A percentile compares a stretch with the other conserved stretches of the same genome.
phyloP scores from a whole-genome alignment of 257 asterid species.

The Solanum gandarillasii region DNA sequence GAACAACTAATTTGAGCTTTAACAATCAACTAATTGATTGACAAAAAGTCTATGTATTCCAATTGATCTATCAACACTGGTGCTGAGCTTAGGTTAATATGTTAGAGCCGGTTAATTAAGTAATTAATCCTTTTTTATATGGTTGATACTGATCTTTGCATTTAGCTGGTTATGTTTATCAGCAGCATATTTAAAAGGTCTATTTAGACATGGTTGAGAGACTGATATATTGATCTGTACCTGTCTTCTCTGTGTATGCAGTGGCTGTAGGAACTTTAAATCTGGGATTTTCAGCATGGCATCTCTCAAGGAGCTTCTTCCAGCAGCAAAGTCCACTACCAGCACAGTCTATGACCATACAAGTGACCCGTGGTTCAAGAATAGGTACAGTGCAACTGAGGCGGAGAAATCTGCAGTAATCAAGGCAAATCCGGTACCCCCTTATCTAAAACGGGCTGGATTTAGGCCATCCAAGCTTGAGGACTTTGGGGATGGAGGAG shows the following conservation, averaged over 20 bases:
- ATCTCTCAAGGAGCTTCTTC: slow-evolving; percentile 34
- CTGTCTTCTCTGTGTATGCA: not conserved
- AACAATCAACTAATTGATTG: not conserved
- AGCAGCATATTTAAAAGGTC: not conserved
- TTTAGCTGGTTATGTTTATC: not conserved
- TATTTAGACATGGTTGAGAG: not conserved
- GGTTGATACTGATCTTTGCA: not conserved
- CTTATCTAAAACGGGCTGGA: slow-evolving; percentile 67
- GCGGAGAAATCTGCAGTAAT: slow-evolving; percentile 38
- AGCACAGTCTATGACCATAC: slow-evolving; percentile 32
- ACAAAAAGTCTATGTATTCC: not conserved
- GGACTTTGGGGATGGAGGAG: slow-evolving; percentile 95
- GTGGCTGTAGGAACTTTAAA: not conserved
- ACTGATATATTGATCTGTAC: not conserved
- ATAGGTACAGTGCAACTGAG: slow-evolving; percentile 45
- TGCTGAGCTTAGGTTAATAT: not conserved
- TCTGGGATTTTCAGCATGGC: slow-evolving; percentile 15
- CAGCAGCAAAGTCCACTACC: slow-evolving; percentile 19
- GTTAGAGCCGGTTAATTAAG: not conserved
- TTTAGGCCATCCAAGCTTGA: slow-evolving; percentile 73
- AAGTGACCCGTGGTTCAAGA: slow-evolving; percentile 44
- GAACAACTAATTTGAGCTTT: not conserved
- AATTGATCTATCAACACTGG: not conserved
- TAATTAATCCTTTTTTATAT: not conserved
- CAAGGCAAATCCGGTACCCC: slow-evolving; percentile 58